Evolutionary conservation across 257 asterid genomes (phyloP).

Genomic region (Nicotiana obtusifolia): DNA sequence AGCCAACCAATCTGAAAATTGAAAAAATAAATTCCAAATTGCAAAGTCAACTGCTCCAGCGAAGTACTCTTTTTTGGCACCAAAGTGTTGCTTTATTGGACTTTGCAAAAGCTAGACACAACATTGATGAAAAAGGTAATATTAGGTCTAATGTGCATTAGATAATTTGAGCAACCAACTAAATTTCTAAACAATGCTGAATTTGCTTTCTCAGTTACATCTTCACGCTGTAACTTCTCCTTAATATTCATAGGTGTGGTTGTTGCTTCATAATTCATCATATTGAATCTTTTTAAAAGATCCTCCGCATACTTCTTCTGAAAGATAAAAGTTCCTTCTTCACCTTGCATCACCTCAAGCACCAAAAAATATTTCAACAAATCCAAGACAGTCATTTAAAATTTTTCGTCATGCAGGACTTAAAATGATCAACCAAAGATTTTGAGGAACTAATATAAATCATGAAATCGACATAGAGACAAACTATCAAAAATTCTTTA

Average conservation of each 20-base stretch:
- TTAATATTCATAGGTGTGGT: slow-evolving; percentile 4
- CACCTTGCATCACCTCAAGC: neutral
- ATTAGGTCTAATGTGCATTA: neutral
- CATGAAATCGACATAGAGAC: slow-evolving; percentile 3
- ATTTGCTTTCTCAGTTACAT: neutral
- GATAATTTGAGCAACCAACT: neutral
- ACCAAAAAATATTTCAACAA: slow-evolving; percentile 12
- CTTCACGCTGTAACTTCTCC: neutral
- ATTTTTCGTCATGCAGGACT: neutral
- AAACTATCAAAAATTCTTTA: neutral
- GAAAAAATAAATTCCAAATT: neutral
- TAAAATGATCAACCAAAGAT: neutral
- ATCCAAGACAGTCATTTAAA: slow-evolving; percentile 3
- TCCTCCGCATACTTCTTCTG: neutral
- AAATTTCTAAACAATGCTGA: neutral
- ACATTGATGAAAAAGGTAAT: neutral
- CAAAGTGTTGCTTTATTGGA: neutral
- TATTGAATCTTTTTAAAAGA: neutral
- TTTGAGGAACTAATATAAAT: neutral
- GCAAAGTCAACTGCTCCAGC: neutral
- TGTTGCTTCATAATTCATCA: neutral
- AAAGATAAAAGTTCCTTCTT: slow-evolving; percentile 1
- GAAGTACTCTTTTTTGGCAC: neutral
- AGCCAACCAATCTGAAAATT: no score
- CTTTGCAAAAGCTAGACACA: neutral